These are phyloP conservation scores for Salix arbutifolia DNA, from an alignment of 345 rosid genomes.

Conservation along the genomic window DNA sequence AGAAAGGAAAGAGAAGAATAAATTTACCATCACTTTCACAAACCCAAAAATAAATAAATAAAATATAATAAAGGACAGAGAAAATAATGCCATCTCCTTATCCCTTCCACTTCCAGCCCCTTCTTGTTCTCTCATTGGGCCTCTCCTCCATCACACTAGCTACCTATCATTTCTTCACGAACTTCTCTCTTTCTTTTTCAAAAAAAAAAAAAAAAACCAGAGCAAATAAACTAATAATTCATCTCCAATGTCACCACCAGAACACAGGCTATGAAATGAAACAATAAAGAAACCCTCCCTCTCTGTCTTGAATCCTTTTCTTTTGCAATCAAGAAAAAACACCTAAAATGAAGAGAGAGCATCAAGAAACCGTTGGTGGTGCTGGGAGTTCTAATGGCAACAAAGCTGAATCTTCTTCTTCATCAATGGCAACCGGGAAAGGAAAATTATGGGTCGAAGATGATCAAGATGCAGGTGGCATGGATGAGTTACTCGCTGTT, in stretches of 20 bases:
- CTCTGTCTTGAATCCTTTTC: background rate
- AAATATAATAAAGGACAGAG: background rate
- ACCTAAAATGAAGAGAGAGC: slow-evolving; percentile 55
- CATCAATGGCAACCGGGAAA: slow-evolving; percentile 39
- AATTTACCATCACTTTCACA: background rate
- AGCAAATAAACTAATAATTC: slow-evolving; percentile 6
- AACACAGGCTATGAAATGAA: background rate
- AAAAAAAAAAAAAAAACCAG: background rate
- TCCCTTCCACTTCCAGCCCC: slow-evolving; percentile 32
- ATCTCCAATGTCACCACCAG: background rate
- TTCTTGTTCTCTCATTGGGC: slow-evolving; percentile 29
- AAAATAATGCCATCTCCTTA: slow-evolving; percentile 33
- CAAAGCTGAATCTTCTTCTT: slow-evolving; percentile 15
- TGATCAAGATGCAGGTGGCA: slow-evolving; percentile 43
- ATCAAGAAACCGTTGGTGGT: slow-evolving; percentile 28
- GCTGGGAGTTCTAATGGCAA: background rate
- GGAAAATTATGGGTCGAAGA: slow-evolving; percentile 37
- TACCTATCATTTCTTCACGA: slow-evolving; percentile 6
- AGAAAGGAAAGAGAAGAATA: background rate
- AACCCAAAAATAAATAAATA: background rate
- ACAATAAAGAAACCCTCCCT: background rate
- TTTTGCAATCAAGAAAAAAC: background rate
- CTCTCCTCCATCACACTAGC: slow-evolving; percentile 16
- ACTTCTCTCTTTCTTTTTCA: background rate
- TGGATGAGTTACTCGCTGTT: slow-evolving; percentile 32